Base-by-base conservation (phyloP, 345 rosid species). In the Rhodomyrtus tomentosa region DNA sequence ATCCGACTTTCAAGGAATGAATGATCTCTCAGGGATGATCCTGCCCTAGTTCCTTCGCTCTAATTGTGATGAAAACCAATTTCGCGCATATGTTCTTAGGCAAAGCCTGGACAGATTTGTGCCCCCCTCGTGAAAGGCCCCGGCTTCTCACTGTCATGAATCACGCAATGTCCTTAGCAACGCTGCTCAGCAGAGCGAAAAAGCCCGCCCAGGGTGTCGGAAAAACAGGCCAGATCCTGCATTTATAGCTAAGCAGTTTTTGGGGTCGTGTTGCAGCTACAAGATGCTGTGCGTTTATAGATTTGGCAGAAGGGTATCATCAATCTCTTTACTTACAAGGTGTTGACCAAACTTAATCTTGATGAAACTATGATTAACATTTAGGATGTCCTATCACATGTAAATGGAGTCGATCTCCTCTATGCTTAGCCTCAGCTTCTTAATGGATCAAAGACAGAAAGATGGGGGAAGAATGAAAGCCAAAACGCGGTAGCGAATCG, bases 11-110 rank as follows among this genome's bases (percentile, higher is more conserved):
- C 2, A 91, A 38, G 6, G 88, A 87, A 86, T 90, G 95, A 36
- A 54, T 48, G 7, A 88, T 73, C 58, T 90, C 90, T 83, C 91
- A 89, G n/a, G 92, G 93, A 72, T 87, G 91, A 25, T 90, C 92
- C 59, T 85, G 27, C 24, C 85, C 92, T 9, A 89, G 20, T 58
- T 90, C 81, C 87, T 83, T 87, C 18, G 55, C 51, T 45, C 51
- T 55, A 45, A 36, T 82, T 7, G 40, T 68, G 27, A 87, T 20
- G 32, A 84, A 88, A 50, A 50, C n/a, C 4, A 74, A 40, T 55
- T 82, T 82, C 10, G 52, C 48, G 29, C 38, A 36, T 0, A 73
- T 20, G 45, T 82, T 82, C 38, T 12, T 36, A 14, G 72, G 86
- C 50, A 86, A 56, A 21, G 80, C 53, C 83, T 85, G 55, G 40